Evolutionary conservation across 768 basidiomycete species (phyloP).

Genomic region (Leucocoprinus leucothites): DNA sequence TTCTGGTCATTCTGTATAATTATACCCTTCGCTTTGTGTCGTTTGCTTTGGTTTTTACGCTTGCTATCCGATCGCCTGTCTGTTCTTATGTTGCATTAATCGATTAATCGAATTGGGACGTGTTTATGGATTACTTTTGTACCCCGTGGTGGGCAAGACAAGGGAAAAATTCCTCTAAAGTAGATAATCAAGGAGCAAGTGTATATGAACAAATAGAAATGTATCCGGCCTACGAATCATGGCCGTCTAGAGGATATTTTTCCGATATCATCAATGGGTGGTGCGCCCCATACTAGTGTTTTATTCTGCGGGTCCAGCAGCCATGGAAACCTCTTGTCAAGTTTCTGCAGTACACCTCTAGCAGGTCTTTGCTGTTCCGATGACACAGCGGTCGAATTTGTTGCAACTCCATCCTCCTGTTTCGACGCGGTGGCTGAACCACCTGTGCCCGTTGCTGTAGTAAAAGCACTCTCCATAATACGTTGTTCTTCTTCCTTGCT

Average conservation of each 20-base stretch:
- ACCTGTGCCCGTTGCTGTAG: neutral
- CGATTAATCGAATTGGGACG: neutral
- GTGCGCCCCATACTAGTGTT: conserved; percentile 73
- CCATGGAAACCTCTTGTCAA: conserved; percentile 44
- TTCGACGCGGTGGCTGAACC: neutral
- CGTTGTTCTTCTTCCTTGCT: neutral
- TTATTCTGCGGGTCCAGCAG: conserved; percentile 59
- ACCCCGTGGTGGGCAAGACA: neutral
- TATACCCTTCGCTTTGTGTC: conserved; percentile 14
- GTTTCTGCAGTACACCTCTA: conserved; percentile 43
- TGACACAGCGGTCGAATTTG: neutral
- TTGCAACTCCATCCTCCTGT: conserved; percentile 3
- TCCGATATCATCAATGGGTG: conserved; percentile 57
- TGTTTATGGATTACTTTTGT: conserved; percentile 1
- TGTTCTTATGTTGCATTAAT: conserved; percentile 1
- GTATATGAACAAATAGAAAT: neutral
- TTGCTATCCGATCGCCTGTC: conserved; percentile 12
- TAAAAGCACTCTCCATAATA: conserved; percentile 9
- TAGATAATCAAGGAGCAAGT: neutral
- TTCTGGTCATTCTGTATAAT: neutral
- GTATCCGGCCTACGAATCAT: neutral
- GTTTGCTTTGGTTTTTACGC: conserved; percentile 10
- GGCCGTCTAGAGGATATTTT: conserved; percentile 1
- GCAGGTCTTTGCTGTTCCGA: conserved; percentile 13
- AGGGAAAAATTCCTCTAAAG: neutral